Percentiles rank a stretch among this genome's conserved stretches.
These are phyloP conservation scores for Trichosporon coremiiforme DNA, from an alignment of 1,284 basidiomycete genomes.

Conservation along the genomic window DNA sequence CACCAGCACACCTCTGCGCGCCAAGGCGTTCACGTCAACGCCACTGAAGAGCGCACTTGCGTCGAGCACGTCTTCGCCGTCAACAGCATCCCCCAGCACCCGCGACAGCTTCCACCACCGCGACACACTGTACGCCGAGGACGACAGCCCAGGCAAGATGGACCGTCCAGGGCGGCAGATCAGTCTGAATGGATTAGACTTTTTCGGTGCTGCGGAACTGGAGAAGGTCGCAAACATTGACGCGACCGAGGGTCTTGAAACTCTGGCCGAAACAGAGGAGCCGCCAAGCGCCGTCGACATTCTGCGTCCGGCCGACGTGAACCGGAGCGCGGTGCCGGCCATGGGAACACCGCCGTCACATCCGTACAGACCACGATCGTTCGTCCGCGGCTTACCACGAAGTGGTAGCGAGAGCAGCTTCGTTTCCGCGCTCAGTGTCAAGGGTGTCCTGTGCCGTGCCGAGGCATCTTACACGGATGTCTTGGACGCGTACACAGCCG, in stretches of 20 bases:
- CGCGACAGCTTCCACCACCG: conserved; percentile 1
- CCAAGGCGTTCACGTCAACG: conserved; percentile 23
- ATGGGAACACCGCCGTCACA: conserved; percentile 10
- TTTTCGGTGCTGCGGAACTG: conserved; percentile 8
- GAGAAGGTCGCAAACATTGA: conserved; percentile 17
- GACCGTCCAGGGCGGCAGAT: conserved; percentile 23
- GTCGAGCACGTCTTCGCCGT: background rate
- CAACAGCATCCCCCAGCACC: background rate
- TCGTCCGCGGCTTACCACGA: background rate
- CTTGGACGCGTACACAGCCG: background rate
- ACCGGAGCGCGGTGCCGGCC: background rate
- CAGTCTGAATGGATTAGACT: conserved; percentile 25
- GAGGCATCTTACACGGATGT: conserved; percentile 20
- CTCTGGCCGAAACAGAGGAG: background rate
- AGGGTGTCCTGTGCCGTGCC: conserved; percentile 8
- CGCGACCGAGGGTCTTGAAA: conserved; percentile 8
- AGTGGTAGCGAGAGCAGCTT: conserved; percentile 16
- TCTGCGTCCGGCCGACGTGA: background rate
- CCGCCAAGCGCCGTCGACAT: conserved; percentile 1
- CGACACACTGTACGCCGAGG: background rate
- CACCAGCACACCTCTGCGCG: conserved; percentile 21
- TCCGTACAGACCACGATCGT: background rate
- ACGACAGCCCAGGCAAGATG: conserved; percentile 8
- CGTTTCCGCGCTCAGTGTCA: background rate
- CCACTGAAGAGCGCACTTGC: background rate